Evolutionary conservation across 345 rosid species (phyloP).

Genomic region (Citrus inodora): DNA sequence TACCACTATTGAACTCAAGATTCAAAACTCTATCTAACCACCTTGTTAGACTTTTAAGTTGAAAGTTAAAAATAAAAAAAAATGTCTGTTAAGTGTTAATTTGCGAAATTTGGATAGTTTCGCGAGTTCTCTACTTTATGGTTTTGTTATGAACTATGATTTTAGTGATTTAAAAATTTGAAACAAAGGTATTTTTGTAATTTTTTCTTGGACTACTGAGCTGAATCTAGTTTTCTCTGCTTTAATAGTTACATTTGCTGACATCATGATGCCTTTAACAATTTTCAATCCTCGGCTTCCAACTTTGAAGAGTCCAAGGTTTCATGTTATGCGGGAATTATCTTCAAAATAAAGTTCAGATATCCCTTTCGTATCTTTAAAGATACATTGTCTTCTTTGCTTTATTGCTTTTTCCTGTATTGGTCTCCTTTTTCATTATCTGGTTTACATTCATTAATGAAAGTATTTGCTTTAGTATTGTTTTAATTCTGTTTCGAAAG

Average conservation of each 20-base stretch:
- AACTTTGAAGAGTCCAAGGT: conserved; percentile 10
- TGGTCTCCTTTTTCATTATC: neutral
- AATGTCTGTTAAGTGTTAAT: neutral
- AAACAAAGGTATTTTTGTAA: neutral
- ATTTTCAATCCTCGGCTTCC: neutral
- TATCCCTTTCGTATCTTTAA: neutral
- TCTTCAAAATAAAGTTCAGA: conserved; percentile 19
- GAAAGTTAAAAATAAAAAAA: neutral
- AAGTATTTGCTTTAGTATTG: neutral
- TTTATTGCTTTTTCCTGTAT: conserved; percentile 23
- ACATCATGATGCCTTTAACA: neutral
- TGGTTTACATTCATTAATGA: neutral
- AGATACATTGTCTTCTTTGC: conserved; percentile 17
- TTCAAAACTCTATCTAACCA: conserved; percentile 6
- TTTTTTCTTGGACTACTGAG: neutral
- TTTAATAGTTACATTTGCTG: neutral
- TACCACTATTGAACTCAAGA: neutral
- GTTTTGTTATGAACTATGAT: neutral
- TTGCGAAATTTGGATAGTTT: neutral
- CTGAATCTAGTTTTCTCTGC: neutral
- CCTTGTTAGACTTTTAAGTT: neutral
- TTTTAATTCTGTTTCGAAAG: neutral
- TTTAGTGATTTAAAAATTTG: neutral
- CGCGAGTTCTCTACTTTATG: neutral
- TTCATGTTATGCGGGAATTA: conserved; percentile 19